These are phyloP conservation scores for Spencermartinsiella europaea DNA, from an alignment of 805 yeast genomes.

Conservation along the genomic window DNA sequence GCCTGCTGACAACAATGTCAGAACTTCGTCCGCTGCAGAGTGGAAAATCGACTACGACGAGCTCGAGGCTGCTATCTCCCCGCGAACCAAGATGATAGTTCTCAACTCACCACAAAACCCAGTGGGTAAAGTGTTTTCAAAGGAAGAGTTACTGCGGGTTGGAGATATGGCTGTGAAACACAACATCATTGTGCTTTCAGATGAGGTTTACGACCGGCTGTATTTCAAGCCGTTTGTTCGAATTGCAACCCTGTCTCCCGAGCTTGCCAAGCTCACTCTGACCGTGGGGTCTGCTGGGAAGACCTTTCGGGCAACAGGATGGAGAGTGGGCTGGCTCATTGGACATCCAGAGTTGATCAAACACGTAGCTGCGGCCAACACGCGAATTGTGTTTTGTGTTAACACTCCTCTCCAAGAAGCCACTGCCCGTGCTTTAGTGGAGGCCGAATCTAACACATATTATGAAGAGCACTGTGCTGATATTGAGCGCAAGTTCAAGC, in stretches of 20 bases:
- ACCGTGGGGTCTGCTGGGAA: constrained; percentile 98
- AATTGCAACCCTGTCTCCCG: constrained; percentile 78
- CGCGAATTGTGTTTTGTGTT: constrained; percentile 86
- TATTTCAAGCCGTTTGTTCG: constrained; percentile 74
- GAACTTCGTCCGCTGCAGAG: constrained; percentile 71
- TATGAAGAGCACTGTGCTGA: constrained; percentile 63
- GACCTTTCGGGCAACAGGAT: constrained; percentile 97
- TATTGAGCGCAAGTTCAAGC: constrained; percentile 66
- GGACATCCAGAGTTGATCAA: constrained; percentile 79
- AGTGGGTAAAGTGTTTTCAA: constrained; percentile 81
- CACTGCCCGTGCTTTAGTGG: constrained; percentile 66
- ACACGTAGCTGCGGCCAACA: constrained; percentile 83
- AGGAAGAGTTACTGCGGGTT: constrained; percentile 64
- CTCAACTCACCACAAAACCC: constrained; percentile 96
- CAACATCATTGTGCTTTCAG: constrained; percentile 77
- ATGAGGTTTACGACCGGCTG: constrained; percentile 92
- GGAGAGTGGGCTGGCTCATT: constrained; percentile 96
- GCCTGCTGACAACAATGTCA: constrained; percentile 60
- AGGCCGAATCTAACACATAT: constrained; percentile 59
- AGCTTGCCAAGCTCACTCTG: constrained; percentile 69
- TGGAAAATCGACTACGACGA: constrained; percentile 83
- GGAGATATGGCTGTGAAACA: constrained; percentile 83
- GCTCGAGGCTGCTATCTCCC: constrained; percentile 63
- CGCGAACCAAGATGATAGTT: constrained; percentile 78
- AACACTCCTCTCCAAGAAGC: constrained; percentile 95